Conservation (phyloP, 768 basidiomycete genomes). For the Fistulinella prunicolor region DNA sequence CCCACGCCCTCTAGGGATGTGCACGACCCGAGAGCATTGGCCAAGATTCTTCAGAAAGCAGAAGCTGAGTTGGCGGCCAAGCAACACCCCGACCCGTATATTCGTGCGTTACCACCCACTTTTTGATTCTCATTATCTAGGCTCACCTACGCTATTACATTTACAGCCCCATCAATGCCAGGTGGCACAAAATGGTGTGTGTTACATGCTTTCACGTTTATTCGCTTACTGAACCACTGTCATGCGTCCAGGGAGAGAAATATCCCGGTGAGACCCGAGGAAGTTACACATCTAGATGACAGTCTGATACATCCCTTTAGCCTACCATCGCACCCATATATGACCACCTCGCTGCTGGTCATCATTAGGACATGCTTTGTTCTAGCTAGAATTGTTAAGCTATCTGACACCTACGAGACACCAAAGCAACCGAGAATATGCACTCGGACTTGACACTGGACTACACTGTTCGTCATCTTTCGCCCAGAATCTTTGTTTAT, state of each 20-base stretch:
- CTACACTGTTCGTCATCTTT: too few relatives aligned
- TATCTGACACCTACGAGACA: too few relatives aligned
- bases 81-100: slow-evolving; percentile 90
- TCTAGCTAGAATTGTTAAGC: neutral
- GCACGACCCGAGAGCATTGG: slow-evolving; percentile 79
- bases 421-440: slow-evolving; percentile 14
- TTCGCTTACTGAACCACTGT: neutral
- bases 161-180: slow-evolving; percentile 71
- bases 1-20: slow-evolving; percentile 54
- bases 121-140: neutral
- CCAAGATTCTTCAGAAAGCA: slow-evolving; percentile 71
- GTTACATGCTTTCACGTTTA: neutral
- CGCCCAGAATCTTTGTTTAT: too few relatives aligned
- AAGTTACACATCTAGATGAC: neutral
- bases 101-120: slow-evolving; percentile 56
- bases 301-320: slow-evolving; percentile 32
- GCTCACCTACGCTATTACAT: slow-evolving; percentile 3
- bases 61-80: slow-evolving; percentile 67
- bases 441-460: slow-evolving; percentile 5
- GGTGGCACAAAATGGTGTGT: slow-evolving; percentile 96
- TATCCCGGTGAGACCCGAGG: slow-evolving; percentile 55
- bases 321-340: slow-evolving; percentile 61
- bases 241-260: slow-evolving; percentile 68
- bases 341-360: slow-evolving; percentile 49
- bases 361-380: slow-evolving; percentile 22